A percentile compares a stretch with the other conserved stretches of the same genome.
Evolutionary conservation across 257 asterid genomes (phyloP).

Genomic region (Paulownia fortunei): DNA sequence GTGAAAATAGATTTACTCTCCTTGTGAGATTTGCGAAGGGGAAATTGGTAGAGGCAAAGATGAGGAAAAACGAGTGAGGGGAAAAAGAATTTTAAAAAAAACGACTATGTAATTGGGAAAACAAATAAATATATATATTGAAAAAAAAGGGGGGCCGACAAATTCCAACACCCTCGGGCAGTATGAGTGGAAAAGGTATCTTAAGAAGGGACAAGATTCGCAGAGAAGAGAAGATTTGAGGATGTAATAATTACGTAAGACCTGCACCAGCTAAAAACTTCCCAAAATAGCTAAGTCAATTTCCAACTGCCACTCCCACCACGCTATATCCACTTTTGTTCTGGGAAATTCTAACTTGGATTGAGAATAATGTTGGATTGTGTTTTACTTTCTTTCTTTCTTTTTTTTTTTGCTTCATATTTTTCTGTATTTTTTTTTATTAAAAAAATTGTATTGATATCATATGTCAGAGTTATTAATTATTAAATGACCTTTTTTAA

Average conservation of each 20-base stretch:
- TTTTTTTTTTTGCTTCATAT: no score
- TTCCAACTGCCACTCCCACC: background rate
- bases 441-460: no score
- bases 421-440: no score
- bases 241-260: background rate
- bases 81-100: background rate
- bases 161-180: constrained; percentile 9
- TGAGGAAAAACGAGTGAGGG: background rate
- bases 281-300: background rate
- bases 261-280: constrained; percentile 3
- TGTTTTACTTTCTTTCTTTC: no score
- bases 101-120: background rate
- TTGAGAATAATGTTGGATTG: no score
- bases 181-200: background rate
- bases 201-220: background rate
- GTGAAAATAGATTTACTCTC: background rate
- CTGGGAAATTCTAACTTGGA: no score
- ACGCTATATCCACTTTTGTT: background rate
- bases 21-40: background rate
- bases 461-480: no score
- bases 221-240: background rate
- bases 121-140: background rate
- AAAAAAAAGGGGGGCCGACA: background rate
- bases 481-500: no score
- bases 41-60: background rate